These are phyloP conservation scores for Cladosporium phlei DNA, from an alignment of 2,329 filamentous ascomycete species.

Conservation along the genomic window DNA sequence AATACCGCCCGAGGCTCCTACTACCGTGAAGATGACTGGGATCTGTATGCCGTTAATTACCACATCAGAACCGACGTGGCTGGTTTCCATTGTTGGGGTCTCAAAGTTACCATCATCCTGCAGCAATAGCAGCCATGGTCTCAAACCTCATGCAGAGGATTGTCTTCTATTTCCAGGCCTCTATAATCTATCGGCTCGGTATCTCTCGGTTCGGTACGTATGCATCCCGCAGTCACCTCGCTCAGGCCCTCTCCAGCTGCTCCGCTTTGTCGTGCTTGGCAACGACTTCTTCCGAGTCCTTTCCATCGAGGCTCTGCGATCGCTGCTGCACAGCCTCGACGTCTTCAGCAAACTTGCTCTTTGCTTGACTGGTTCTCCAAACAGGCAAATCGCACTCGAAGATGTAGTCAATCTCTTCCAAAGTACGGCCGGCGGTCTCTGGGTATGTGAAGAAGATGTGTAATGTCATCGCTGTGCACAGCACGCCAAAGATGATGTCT, in stretches of 20 bases:
- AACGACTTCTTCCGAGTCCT: neutral
- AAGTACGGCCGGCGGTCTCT: slow-evolving; percentile 64
- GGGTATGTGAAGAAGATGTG: slow-evolving; percentile 65
- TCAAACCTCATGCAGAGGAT: too few species aligned
- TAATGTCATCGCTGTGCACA: slow-evolving; percentile 63
- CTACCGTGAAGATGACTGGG: too few species aligned
- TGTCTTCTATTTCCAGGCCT: too few species aligned
- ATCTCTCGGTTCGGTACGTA: too few species aligned
- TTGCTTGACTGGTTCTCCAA: slow-evolving; percentile 25
- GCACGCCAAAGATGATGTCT: slow-evolving; percentile 68
- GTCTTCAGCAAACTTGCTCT: slow-evolving; percentile 66
- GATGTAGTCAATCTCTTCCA: slow-evolving; percentile 71
- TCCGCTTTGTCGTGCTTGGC: slow-evolving; percentile 1
- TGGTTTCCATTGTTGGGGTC: too few species aligned
- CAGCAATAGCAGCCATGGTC: too few species aligned
- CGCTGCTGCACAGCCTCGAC: slow-evolving; percentile 58
- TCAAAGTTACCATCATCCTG: too few species aligned
- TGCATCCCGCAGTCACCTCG: too few species aligned
- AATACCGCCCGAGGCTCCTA: too few species aligned
- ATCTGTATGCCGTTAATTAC: too few species aligned
- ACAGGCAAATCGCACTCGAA: slow-evolving; percentile 54
- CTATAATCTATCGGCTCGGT: too few species aligned
- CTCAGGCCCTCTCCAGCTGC: slow-evolving; percentile 3
- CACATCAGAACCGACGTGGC: too few species aligned
- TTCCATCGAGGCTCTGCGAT: neutral